Evolutionary conservation across 192 early-diverging fungal species (phyloP).

Genomic region (Coemansia sp.): DNA sequence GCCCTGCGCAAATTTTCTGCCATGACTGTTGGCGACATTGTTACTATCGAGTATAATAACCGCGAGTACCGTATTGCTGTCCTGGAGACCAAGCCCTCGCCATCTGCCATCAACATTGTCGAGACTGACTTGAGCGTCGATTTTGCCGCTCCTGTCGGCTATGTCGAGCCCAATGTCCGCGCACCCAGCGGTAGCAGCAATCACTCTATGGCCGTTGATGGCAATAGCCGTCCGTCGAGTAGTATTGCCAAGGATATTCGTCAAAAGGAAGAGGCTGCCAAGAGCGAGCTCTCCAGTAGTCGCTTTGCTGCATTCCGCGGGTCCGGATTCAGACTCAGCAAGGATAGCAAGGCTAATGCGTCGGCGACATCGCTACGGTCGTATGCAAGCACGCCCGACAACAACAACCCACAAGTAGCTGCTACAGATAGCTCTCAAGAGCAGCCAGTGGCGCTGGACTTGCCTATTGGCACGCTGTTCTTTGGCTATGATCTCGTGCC

Average conservation of each 20-base stretch:
- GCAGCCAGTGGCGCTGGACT: constrained; percentile 70
- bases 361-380: constrained; percentile 15
- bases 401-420: not conserved
- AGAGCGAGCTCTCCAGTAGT: constrained; percentile 16
- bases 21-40: constrained; percentile 88
- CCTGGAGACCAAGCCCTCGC: constrained; percentile 82
- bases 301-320: constrained; percentile 25
- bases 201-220: not conserved
- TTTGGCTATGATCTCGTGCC: constrained; percentile 88
- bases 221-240: constrained; percentile 35
- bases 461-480: constrained; percentile 87
- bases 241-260: constrained; percentile 46
- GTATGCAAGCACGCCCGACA: constrained; percentile 25
- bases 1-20: constrained; percentile 90
- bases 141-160: constrained; percentile 95
- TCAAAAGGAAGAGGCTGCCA: constrained; percentile 32
- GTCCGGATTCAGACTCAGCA: constrained; percentile 14
- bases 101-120: constrained; percentile 86
- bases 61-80: constrained; percentile 88
- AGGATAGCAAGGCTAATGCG: not conserved
- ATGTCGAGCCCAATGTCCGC: constrained; percentile 75
- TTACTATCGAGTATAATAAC: constrained; percentile 91
- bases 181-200: constrained; percentile 25
- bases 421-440: not conserved
- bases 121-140: constrained; percentile 99